Conservation (phyloP, 805 yeast genomes). For the Priceomyces fermenticarens region DNA sequence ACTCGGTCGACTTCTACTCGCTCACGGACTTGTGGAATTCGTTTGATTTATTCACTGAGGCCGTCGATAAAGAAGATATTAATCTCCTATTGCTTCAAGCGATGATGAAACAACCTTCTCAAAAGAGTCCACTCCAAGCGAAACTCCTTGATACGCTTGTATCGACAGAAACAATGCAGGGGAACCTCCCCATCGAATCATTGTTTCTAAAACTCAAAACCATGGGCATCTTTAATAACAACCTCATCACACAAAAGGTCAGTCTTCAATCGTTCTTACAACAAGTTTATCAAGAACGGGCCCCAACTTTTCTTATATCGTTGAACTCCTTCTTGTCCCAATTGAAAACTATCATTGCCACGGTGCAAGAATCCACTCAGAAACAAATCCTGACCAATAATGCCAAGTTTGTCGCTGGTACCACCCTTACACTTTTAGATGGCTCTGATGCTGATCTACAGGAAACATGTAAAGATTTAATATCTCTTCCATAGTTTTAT, state of each 20-base stretch:
- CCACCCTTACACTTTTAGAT: slow-evolving; percentile 8
- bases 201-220: slow-evolving; percentile 17
- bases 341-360: slow-evolving; percentile 6
- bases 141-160: slow-evolving; percentile 2
- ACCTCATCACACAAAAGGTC: slow-evolving; percentile 3
- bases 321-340: slow-evolving; percentile 7
- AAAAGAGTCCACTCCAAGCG: not conserved
- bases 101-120: slow-evolving; percentile 1
- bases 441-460: not conserved
- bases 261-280: not conserved
- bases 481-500: not conserved
- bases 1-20: not conserved
- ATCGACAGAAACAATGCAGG: not conserved
- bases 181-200: slow-evolving; percentile 2
- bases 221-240: slow-evolving; percentile 17
- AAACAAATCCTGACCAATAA: slow-evolving; percentile 25
- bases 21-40: slow-evolving; percentile 8
- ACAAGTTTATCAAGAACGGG: not conserved
- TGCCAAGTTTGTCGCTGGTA: slow-evolving; percentile 28
- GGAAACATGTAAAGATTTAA: not conserved
- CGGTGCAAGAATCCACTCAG: slow-evolving; percentile 5
- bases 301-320: slow-evolving; percentile 2
- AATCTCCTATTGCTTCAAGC: slow-evolving; percentile 21
- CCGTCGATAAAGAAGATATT: slow-evolving; percentile 16
- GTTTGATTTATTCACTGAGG: slow-evolving; percentile 8